A percentile compares a stretch with the other conserved stretches of the same genome.
Evolutionary conservation across 2,329 filamentous ascomycete genomes (phyloP).

Genomic region (Epichloe gansuensis): DNA sequence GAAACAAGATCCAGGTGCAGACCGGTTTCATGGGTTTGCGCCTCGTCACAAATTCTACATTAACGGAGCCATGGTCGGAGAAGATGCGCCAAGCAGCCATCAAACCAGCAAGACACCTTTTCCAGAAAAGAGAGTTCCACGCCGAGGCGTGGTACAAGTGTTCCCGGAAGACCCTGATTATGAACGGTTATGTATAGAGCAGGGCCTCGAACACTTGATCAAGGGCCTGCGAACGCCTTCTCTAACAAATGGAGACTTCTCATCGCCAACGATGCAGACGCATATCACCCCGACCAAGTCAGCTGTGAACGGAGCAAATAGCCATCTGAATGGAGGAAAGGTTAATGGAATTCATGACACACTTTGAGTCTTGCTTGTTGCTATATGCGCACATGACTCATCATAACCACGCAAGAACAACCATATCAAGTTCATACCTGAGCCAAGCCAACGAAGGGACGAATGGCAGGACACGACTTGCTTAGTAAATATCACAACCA

Average conservation of each 20-base stretch:
- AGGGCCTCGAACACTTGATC: conserved; percentile 43
- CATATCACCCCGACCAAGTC: conserved; percentile 13
- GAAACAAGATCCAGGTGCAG: conserved; percentile 43
- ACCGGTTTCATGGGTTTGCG: conserved; percentile 38
- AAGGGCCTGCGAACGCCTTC: conserved; percentile 30
- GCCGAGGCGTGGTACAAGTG: conserved; percentile 40
- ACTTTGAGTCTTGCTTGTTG: background rate
- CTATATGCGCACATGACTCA: background rate
- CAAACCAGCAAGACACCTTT: conserved; percentile 41
- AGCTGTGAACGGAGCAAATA: conserved; percentile 20
- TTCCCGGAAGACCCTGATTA: conserved; percentile 45
- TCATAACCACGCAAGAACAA: background rate
- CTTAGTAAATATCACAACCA: background rate
- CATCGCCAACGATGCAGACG: conserved; percentile 31
- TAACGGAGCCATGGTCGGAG: conserved; percentile 40
- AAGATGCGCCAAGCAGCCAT: conserved; percentile 34
- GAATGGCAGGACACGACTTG: background rate
- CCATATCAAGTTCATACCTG: background rate
- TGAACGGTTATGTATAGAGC: conserved; percentile 38
- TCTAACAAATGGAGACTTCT: conserved; percentile 33
- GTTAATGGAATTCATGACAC: conserved; percentile 19
- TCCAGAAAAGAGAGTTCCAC: conserved; percentile 40
- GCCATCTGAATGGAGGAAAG: conserved; percentile 14
- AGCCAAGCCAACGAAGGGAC: background rate
- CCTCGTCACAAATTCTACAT: conserved; percentile 46